Evolutionary conservation across 441 rosid species (phyloP), one percentile per base, ranked within the genome.

Genomic region (Euphorbia schlechtendalii): DNA sequence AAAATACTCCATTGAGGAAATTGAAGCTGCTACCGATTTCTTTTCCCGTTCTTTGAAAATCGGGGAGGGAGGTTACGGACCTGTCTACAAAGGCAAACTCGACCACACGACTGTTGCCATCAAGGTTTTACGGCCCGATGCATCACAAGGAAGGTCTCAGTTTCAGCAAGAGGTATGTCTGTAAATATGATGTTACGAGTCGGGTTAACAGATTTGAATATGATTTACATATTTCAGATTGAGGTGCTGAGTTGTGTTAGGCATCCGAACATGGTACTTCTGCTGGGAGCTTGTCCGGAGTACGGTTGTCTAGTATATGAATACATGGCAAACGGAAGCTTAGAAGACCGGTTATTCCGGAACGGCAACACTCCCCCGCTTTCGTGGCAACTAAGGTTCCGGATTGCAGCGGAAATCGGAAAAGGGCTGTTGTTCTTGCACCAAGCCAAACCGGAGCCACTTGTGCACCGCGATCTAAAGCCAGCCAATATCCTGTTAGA

Each of bases 11-110:
- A 89, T 89, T 24, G 89, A 85, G 68, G 93, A 89, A 69, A 83
- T 89, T 36, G 89, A 89, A 81, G 63, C 41, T 24, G 93, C 90
- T 61, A 81, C 93, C 0, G 77, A 83, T 3, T 32, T 70, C 65
- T 86, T 89, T 57, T 22, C 83, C 0, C 69, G 27, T 2, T 70
- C 86, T 56, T 81, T 71, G 21, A 89, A 86, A 78, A 77, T 89
- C n/a, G 96, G 96, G 40, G 93, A 83, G 80, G 93, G 96, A 52
- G 96, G 96, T 30, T 86, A 86, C 62, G 96, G 93, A n/a, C 90
- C 96, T 27, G 96, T 89, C 11, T 89, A 76, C 77, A 73, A 67
- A 69, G 77, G 89, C 53, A 48, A 61, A 28, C 65, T 89, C 57
- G 86, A 86, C 71, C 85, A 81, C 48, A 89, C 96, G 3, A 72